These are phyloP conservation scores for Stemphylium vesicarium DNA, from an alignment of 2,329 filamentous ascomycete genomes.

Conservation along the genomic window DNA sequence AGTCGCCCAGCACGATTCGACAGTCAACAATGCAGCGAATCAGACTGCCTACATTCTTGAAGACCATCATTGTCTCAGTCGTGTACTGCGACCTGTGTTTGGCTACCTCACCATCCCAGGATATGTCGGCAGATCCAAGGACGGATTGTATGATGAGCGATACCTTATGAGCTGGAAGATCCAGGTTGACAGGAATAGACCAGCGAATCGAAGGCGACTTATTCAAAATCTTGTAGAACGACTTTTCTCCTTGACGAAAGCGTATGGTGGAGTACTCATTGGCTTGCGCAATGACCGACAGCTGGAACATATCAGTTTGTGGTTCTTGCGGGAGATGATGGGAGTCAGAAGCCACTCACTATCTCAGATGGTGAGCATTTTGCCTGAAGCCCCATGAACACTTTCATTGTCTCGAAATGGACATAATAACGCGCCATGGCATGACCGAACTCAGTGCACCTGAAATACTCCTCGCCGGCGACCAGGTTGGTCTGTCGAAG, in stretches of 20 bases:
- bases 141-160: slow-evolving; percentile 79
- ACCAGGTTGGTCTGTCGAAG: slow-evolving; percentile 68
- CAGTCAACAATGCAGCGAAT: slow-evolving; percentile 80
- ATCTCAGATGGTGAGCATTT: slow-evolving; percentile 70
- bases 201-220: slow-evolving; percentile 71
- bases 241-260: slow-evolving; percentile 72
- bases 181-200: slow-evolving; percentile 71
- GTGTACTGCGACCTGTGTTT: slow-evolving; percentile 63
- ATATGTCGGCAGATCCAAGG: slow-evolving; percentile 68
- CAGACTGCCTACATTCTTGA: slow-evolving; percentile 72
- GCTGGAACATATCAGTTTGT: slow-evolving; percentile 52
- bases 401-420: slow-evolving; percentile 79
- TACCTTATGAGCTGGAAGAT: slow-evolving; percentile 73
- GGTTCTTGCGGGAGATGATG: not conserved
- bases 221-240: slow-evolving; percentile 74
- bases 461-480: slow-evolving; percentile 56
- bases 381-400: slow-evolving; percentile 67
- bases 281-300: slow-evolving; percentile 70
- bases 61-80: slow-evolving; percentile 68
- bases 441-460: slow-evolving; percentile 73
- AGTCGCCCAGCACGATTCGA: slow-evolving; percentile 68
- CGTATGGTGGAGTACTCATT: slow-evolving; percentile 75
- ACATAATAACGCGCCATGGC: slow-evolving; percentile 86
- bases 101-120: slow-evolving; percentile 59
- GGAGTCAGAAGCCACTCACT: slow-evolving; percentile 56